Conservation (phyloP, 345 rosid genomes). For the Rhodamnia argentea region DNA sequence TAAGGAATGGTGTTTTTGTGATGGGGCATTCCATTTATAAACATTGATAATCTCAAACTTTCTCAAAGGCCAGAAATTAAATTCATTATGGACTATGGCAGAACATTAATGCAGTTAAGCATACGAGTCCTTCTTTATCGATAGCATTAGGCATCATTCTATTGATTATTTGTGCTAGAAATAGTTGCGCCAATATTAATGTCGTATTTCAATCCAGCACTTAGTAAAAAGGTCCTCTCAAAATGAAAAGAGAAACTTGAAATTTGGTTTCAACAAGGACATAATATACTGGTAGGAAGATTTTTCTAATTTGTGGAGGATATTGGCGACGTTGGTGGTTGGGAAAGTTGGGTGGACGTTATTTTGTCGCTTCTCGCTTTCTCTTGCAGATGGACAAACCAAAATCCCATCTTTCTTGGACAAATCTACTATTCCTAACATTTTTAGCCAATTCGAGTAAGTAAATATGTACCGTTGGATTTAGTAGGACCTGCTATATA, state of each 20-base stretch:
- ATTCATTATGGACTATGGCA: not conserved
- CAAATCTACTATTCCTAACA: not conserved
- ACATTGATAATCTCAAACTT: not conserved
- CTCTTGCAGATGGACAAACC: not conserved
- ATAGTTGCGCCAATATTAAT: not conserved
- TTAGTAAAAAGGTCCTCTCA: not conserved
- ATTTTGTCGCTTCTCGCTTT: not conserved
- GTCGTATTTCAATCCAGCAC: not conserved
- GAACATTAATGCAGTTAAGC: not conserved
- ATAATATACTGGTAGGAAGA: not conserved
- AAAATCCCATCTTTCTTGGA: not conserved
- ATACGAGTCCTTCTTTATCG: not conserved
- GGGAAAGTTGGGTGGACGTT: not conserved
- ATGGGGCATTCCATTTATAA: not conserved
- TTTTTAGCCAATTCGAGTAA: not conserved
- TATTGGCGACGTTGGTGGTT: not conserved
- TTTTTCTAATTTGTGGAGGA: not conserved
- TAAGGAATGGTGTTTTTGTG: too few species aligned
- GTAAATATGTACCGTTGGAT: not conserved
- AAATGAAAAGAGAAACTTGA: not conserved
- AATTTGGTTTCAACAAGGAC: not conserved
- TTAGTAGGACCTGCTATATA: not conserved
- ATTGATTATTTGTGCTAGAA: not conserved
- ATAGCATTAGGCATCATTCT: not conserved
- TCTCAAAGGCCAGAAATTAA: not conserved